These are phyloP conservation scores for Yueomyces sinensis DNA, from an alignment of 805 yeast genomes.

Conservation along the genomic window DNA sequence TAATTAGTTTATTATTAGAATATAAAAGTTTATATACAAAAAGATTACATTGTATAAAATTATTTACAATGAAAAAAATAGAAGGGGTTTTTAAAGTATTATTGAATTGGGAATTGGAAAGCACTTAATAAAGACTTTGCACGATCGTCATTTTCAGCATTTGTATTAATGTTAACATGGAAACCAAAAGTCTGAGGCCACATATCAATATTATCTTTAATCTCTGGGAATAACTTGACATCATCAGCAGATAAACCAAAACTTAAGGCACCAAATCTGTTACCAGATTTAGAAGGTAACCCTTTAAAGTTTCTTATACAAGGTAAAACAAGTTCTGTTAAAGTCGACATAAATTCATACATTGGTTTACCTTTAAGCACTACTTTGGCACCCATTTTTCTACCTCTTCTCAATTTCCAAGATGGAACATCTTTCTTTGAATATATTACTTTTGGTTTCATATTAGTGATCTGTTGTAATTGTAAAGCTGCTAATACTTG, in stretches of 20 bases:
- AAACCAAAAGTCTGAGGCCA: slow-evolving; percentile 84
- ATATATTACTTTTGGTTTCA: slow-evolving; percentile 58
- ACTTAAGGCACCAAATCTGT: slow-evolving; percentile 70
- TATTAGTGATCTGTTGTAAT: slow-evolving; percentile 89
- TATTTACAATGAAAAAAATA: no score
- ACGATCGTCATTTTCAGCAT: slow-evolving; percentile 81
- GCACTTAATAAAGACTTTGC: slow-evolving; percentile 79
- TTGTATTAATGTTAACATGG: slow-evolving; percentile 72
- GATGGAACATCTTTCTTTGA: slow-evolving; percentile 70
- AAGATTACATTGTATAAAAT: no score
- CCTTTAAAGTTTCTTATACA: slow-evolving; percentile 82
- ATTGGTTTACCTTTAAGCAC: slow-evolving; percentile 67
- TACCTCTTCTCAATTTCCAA: slow-evolving; percentile 81
- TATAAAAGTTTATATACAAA: no score
- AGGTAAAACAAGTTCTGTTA: slow-evolving; percentile 88
- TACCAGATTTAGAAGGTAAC: slow-evolving; percentile 65
- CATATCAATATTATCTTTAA: slow-evolving; percentile 77
- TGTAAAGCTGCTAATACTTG: slow-evolving; percentile 68
- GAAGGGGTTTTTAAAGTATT: no score
- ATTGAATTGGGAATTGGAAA: slow-evolving; percentile 61
- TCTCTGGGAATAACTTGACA: slow-evolving; percentile 79
- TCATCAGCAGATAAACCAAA: slow-evolving; percentile 74
- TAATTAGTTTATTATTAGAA: no score
- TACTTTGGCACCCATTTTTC: slow-evolving; percentile 83
- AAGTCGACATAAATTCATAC: slow-evolving; percentile 72